These are phyloP conservation scores for Stachybotrys chlorohalonatus DNA, from an alignment of 2,329 filamentous ascomycete species.

Conservation along the genomic window DNA sequence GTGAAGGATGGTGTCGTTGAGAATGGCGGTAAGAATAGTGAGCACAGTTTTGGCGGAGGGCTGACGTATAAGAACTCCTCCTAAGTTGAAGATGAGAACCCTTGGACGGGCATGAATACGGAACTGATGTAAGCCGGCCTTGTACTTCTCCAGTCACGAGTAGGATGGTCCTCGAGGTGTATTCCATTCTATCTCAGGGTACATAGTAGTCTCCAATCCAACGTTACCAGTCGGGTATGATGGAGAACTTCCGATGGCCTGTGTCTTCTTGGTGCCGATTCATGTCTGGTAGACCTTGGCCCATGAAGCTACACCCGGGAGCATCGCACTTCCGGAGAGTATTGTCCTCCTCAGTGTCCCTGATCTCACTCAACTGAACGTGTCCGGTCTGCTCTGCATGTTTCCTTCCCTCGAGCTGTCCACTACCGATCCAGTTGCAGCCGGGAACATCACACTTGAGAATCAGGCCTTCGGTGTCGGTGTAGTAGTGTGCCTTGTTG, in stretches of 20 bases:
- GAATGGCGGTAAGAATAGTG: constrained; percentile 35
- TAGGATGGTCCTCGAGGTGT: neutral
- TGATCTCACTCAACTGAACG: constrained; percentile 50
- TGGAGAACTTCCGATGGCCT: constrained; percentile 40
- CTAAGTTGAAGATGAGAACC: neutral
- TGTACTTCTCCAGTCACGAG: too few relatives aligned
- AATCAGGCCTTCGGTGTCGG: constrained; percentile 72
- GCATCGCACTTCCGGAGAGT: constrained; percentile 70
- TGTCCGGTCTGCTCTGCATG: constrained; percentile 57
- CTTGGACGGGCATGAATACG: too few relatives aligned
- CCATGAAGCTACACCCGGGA: constrained; percentile 50
- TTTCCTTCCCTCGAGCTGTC: constrained; percentile 50
- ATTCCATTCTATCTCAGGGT: neutral
- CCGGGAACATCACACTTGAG: constrained; percentile 61
- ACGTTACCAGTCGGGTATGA: constrained; percentile 24
- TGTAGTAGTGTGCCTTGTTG: constrained; percentile 69
- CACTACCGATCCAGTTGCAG: constrained; percentile 60
- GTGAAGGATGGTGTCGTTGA: constrained; percentile 33
- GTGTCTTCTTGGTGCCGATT: constrained; percentile 50
- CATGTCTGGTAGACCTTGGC: constrained; percentile 54
- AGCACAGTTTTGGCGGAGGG: constrained; percentile 40
- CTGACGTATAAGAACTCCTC: constrained; percentile 32
- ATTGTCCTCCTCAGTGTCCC: constrained; percentile 73
- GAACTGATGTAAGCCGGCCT: too few relatives aligned
- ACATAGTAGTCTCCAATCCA: too few relatives aligned